A percentile compares a stretch with the other conserved stretches of the same genome.
These are phyloP conservation scores for Leptographium wingfieldii DNA, from an alignment of 2,329 filamentous ascomycete species.

Conservation along the genomic window DNA sequence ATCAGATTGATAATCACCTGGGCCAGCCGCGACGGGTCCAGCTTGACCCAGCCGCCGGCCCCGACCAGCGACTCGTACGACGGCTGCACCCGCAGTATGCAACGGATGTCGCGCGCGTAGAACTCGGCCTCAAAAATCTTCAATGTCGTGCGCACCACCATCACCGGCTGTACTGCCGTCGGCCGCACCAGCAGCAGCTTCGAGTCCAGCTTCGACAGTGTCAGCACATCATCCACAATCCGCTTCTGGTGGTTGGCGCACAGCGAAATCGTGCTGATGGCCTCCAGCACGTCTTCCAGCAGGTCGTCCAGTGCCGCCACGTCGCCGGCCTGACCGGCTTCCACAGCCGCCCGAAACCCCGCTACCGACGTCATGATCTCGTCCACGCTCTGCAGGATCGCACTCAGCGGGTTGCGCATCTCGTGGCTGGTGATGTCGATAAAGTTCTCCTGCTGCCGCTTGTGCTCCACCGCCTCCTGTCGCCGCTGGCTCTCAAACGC, in stretches of 20 bases:
- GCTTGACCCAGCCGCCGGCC: slow-evolving; percentile 53
- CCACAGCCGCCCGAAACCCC: slow-evolving; percentile 23
- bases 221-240: slow-evolving; percentile 62
- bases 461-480: slow-evolving; percentile 70
- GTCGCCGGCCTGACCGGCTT: neutral
- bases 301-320: slow-evolving; percentile 29
- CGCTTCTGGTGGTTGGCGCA: slow-evolving; percentile 72
- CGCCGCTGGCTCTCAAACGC: slow-evolving; percentile 65
- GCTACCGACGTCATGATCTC: slow-evolving; percentile 47
- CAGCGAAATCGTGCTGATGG: slow-evolving; percentile 68
- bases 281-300: slow-evolving; percentile 50
- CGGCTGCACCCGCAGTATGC: slow-evolving; percentile 56
- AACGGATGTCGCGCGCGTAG: slow-evolving; percentile 56
- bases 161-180: slow-evolving; percentile 52
- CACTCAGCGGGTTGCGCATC: slow-evolving; percentile 64
- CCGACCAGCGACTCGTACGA: slow-evolving; percentile 47
- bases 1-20: slow-evolving; percentile 69
- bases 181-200: slow-evolving; percentile 61
- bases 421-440: slow-evolving; percentile 66
- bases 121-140: slow-evolving; percentile 74
- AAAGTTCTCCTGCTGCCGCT: slow-evolving; percentile 59
- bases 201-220: slow-evolving; percentile 63
- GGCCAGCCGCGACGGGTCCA: slow-evolving; percentile 61
- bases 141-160: slow-evolving; percentile 50
- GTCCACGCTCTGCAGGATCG: slow-evolving; percentile 64